Conservation (phyloP, 108 stramenopile genomes). For the Pseudonitzschia delicatissima region DNA sequence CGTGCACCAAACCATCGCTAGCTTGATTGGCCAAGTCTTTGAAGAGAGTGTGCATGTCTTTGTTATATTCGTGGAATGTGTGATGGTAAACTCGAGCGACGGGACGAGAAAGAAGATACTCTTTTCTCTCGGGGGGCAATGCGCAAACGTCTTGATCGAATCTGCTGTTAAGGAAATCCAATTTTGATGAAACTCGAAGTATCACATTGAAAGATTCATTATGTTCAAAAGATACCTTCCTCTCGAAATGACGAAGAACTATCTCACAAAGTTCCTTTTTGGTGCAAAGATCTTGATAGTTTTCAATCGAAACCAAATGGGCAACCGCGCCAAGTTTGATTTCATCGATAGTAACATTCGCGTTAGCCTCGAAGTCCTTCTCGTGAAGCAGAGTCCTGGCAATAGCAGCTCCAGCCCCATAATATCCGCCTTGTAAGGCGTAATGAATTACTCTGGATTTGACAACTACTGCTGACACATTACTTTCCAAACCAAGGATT, state of each 20-base stretch:
- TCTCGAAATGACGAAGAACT: constrained; percentile 10
- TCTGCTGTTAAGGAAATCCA: constrained; percentile 22
- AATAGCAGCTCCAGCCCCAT: constrained; percentile 54
- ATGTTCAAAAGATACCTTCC: neutral
- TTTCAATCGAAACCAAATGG: constrained; percentile 21
- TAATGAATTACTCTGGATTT: constrained; percentile 46
- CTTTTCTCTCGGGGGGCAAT: constrained; percentile 15
- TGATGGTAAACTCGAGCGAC: constrained; percentile 32
- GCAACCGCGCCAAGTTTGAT: constrained; percentile 17
- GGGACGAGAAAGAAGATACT: constrained; percentile 30
- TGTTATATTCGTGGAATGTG: constrained; percentile 34
- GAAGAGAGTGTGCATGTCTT: constrained; percentile 39
- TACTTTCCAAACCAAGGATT: constrained; percentile 43
- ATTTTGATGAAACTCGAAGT: constrained; percentile 11
- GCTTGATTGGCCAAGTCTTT: constrained; percentile 26
- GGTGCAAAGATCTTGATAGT: constrained; percentile 20
- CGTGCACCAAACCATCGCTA: constrained; percentile 19
- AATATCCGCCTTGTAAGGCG: constrained; percentile 42
- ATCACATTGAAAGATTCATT: constrained; percentile 11
- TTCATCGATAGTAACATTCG: constrained; percentile 5
- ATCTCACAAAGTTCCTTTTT: constrained; percentile 36
- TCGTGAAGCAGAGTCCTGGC: constrained; percentile 58
- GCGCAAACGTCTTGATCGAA: constrained; percentile 6
- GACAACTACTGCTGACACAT: constrained; percentile 34
- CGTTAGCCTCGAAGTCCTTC: constrained; percentile 20